These are phyloP conservation scores for Mollisia scopiformis DNA, from an alignment of 2,329 filamentous ascomycete species.

Conservation along the genomic window DNA sequence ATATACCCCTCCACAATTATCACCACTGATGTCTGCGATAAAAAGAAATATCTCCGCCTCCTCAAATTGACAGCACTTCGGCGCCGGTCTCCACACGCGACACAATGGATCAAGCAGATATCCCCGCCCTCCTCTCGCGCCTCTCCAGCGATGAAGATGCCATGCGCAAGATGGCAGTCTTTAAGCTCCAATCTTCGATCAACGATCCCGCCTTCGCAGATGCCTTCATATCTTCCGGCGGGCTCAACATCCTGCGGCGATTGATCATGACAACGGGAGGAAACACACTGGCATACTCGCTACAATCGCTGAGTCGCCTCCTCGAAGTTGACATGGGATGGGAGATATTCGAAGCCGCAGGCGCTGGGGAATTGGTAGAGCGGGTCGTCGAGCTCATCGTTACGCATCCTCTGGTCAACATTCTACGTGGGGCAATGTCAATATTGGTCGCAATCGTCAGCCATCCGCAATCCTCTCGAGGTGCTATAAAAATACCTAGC, in stretches of 20 bases:
- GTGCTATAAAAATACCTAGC: conserved; percentile 52
- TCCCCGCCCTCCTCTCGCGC: conserved; percentile 65
- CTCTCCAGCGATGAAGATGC: conserved; percentile 79
- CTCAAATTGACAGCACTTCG: not conserved
- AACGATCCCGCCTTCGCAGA: conserved; percentile 96
- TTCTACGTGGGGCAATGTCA: conserved; percentile 93
- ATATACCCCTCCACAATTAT: not conserved
- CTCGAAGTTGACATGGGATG: conserved; percentile 98
- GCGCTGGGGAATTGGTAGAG: conserved; percentile 68
- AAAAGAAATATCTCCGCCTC: conserved; percentile 1
- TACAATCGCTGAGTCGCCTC: conserved; percentile 84
- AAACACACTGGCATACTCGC: conserved; percentile 93
- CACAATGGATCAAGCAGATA: conserved; percentile 65
- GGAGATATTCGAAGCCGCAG: conserved; percentile 75
- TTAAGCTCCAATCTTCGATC: conserved; percentile 94
- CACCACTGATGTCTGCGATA: not conserved
- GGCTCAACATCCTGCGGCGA: conserved; percentile 77
- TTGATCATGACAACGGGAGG: conserved; percentile 84
- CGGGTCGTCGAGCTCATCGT: conserved; percentile 90
- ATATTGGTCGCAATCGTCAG: conserved; percentile 93
- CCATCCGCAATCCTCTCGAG: conserved; percentile 66
- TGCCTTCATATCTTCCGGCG: conserved; percentile 89
- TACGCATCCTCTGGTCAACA: conserved; percentile 94
- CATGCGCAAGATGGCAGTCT: conserved; percentile 96
- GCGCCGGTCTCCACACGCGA: not conserved